These are phyloP conservation scores for Pisolithus albus DNA, from an alignment of 768 basidiomycete species.

Conservation along the genomic window DNA sequence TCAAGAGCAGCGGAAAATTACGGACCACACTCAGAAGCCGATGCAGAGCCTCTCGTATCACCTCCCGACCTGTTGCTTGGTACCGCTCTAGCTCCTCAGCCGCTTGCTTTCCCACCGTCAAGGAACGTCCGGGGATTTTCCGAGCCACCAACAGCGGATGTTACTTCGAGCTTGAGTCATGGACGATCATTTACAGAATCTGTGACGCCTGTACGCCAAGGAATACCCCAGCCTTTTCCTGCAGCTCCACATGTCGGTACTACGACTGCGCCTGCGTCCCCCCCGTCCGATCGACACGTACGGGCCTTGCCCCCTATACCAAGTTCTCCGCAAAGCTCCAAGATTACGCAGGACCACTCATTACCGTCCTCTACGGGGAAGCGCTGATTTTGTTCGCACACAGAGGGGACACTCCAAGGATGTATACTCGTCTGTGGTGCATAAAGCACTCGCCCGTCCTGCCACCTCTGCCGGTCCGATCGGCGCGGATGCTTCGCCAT, in stretches of 20 bases:
- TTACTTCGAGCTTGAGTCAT: conserved; percentile 5
- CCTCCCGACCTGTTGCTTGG: conserved; percentile 7
- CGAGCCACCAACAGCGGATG: conserved; percentile 13
- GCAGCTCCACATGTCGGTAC: conserved; percentile 11
- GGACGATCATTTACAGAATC: conserved; percentile 8
- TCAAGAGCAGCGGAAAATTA: conserved; percentile 13
- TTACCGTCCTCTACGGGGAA: conserved; percentile 13
- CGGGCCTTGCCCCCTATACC: conserved; percentile 24
- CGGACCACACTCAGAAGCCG: conserved; percentile 20
- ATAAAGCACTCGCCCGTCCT: conserved; percentile 27
- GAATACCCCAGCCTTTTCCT: conserved; percentile 15
- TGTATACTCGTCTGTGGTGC: not conserved
- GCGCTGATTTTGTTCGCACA: conserved; percentile 12
- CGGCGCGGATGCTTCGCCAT: conserved; percentile 14
- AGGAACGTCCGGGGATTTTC: conserved; percentile 17
- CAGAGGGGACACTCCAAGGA: conserved; percentile 9
- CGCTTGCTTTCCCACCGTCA: conserved; percentile 16
- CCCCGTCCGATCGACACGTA: conserved; percentile 7
- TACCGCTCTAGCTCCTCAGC: conserved; percentile 17
- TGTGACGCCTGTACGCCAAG: conserved; percentile 13
- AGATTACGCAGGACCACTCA: conserved; percentile 9
- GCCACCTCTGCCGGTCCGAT: conserved; percentile 33
- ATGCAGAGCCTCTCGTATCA: conserved; percentile 9
- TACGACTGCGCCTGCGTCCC: conserved; percentile 4
- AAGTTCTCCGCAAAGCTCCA: conserved; percentile 22